Evolutionary conservation across 1,284 basidiomycete genomes (phyloP).

Genomic region (Cutaneotrichosporon mucoides): DNA sequence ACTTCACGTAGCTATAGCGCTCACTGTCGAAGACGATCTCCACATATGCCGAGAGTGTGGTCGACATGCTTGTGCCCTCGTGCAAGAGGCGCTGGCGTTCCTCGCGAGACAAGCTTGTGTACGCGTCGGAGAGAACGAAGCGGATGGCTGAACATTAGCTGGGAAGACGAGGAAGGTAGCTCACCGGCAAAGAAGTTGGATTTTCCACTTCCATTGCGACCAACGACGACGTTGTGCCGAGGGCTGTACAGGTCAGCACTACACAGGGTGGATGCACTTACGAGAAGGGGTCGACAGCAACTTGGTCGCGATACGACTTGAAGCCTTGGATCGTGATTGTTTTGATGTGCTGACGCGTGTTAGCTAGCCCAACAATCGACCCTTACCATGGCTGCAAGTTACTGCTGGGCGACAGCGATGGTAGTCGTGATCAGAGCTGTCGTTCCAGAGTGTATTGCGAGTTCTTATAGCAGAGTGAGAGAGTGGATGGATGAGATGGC

Average conservation of each 20-base stretch:
- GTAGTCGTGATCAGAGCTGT: neutral
- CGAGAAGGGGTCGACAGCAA: constrained; percentile 19
- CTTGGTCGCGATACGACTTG: constrained; percentile 78
- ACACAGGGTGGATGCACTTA: neutral
- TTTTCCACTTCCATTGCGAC: constrained; percentile 92
- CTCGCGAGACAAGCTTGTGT: constrained; percentile 89
- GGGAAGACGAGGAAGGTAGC: too few species aligned
- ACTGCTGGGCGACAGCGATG: neutral
- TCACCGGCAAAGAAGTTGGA: constrained; percentile 91
- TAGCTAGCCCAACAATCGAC: neutral
- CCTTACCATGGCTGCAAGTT: neutral
- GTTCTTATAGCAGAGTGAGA: too few species aligned
- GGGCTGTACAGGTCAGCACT: constrained; percentile 56
- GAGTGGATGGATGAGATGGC: neutral
- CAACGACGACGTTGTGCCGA: constrained; percentile 88
- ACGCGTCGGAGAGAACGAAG: constrained; percentile 95
- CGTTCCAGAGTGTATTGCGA: neutral
- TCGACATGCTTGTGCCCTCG: constrained; percentile 82
- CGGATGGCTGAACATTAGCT: constrained; percentile 94
- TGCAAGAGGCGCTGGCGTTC: constrained; percentile 89
- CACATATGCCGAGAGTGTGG: constrained; percentile 91
- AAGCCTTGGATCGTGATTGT: constrained; percentile 90
- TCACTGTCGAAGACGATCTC: constrained; percentile 74
- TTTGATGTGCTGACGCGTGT: constrained; percentile 67
- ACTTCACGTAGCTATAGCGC: constrained; percentile 4